Conservation (phyloP, 2,329 filamentous ascomycete genomes). For the Huntiella bhutanensis region DNA sequence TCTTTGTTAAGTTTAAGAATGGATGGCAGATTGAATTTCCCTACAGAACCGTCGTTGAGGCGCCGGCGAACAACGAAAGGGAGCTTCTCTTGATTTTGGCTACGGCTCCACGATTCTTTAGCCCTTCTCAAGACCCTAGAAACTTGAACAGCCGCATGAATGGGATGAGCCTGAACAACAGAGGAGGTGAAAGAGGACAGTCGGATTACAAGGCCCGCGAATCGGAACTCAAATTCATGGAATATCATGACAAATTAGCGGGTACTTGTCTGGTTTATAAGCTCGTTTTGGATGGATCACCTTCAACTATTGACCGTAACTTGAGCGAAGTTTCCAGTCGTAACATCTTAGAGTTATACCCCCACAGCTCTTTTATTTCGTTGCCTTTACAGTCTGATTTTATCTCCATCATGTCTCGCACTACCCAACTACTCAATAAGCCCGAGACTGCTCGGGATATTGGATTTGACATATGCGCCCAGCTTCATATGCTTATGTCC, state of each 20-base stretch:
- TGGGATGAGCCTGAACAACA: not conserved
- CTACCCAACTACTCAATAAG: constrained; percentile 14
- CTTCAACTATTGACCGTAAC: not conserved
- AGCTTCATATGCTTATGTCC: constrained; percentile 42
- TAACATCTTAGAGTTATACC: not conserved
- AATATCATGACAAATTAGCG: constrained; percentile 3
- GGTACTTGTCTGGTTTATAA: constrained; percentile 8
- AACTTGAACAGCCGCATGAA: not conserved
- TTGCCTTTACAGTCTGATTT: not conserved
- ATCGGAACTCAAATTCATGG: not conserved
- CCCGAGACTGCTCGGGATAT: constrained; percentile 21
- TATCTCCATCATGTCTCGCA: constrained; percentile 12
- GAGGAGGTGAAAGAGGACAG: not conserved
- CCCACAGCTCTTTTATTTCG: constrained; percentile 1
- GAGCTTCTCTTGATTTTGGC: constrained; percentile 31
- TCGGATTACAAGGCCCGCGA: constrained; percentile 2
- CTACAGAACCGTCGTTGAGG: constrained; percentile 28
- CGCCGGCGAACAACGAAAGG: constrained; percentile 20
- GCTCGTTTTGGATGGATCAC: not conserved
- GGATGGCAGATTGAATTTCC: constrained; percentile 26
- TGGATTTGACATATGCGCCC: constrained; percentile 38
- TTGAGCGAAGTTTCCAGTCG: not conserved
- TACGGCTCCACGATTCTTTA: constrained; percentile 32
- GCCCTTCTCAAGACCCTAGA: constrained; percentile 7
- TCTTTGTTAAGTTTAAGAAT: constrained; percentile 22